Evolutionary conservation across 2,329 filamentous ascomycete species (phyloP), one percentile per base, ranked within the genome.

Genomic region (Fusarium scirpi): DNA sequence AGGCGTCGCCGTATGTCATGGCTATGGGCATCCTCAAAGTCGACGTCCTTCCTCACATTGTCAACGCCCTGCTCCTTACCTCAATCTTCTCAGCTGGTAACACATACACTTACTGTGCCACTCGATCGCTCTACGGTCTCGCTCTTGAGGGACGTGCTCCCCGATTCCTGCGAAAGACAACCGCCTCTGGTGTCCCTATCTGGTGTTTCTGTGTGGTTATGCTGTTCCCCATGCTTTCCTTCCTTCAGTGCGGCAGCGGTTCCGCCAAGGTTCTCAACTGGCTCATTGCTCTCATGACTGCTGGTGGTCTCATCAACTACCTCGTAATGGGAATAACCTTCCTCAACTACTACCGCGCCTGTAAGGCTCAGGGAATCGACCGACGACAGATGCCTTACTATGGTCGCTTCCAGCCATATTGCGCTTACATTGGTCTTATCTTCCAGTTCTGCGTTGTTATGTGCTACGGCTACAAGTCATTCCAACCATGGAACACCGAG

Each of bases 1-100:
- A 85, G 13, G 86, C 87, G 1, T 90, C 88, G 29, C 88, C 88
- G 4, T 90, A 89, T 71, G 87, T 90, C 58, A 89, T 90, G 73
- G 87, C 87, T 51, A 89, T 90, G 85, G 78, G 82, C 53, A 87
- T 87, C 70, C 70, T 89, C 65, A 79, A 82, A 12, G 83, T 90
- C 57, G 72, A 76, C 0, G 85, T 85, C 13, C 82, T 90, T 30
- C 87, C 87, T 10, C 82, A 88, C 55, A 81, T 90, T 20, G 83
- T 88, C 70, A 90, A 90, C 71, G 88, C 87, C 18, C 77, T 83
- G 55, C 78, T 83, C 77, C 65, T 82, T 58, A 82, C 80, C 9
- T 81, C 80, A 60, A 82, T 82, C 68, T 82, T 82, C 72, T 84
- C 82, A 13, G 83, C 82, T 29, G 84, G 84, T 16, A 86, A 86